Percentiles rank a stretch among this genome's conserved stretches.
Conservation (phyloP, 352 stramenopile genomes). For the Globisporangium takayamanum region DNA sequence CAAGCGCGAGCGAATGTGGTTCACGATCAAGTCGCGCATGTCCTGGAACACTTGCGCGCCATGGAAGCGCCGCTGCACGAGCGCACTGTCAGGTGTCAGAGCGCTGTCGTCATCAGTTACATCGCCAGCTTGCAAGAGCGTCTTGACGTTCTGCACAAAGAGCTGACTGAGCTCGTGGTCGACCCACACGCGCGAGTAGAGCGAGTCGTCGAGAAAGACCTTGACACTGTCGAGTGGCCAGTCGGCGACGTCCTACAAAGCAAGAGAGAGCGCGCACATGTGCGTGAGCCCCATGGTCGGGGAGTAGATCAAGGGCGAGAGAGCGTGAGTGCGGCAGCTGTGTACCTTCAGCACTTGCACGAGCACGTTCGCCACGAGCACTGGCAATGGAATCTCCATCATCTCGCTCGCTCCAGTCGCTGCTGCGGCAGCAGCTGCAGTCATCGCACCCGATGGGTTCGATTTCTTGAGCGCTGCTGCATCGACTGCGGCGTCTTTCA, state of each 20-base stretch:
- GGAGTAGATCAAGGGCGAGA: background rate
- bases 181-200: conserved; percentile 76
- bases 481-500: conserved; percentile 23
- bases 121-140: conserved; percentile 29
- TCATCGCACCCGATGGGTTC: background rate
- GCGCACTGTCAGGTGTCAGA: background rate
- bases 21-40: conserved; percentile 60
- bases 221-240: conserved; percentile 83
- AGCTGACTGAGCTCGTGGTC: conserved; percentile 73
- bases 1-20: conserved; percentile 56
- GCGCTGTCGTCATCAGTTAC: conserved; percentile 8
- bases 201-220: conserved; percentile 81
- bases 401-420: conserved; percentile 22
- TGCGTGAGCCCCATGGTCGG: background rate
- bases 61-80: conserved; percentile 46
- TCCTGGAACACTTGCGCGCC: conserved; percentile 32
- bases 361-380: conserved; percentile 68
- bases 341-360: conserved; percentile 57
- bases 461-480: conserved; percentile 21
- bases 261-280: background rate
- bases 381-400: conserved; percentile 53
- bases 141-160: conserved; percentile 81
- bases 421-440: background rate
- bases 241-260: conserved; percentile 28
- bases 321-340: background rate